A percentile compares a stretch with the other conserved stretches of the same genome.
Evolutionary conservation across 441 rosid genomes (phyloP).

Genomic region (Raphanus hybrid): DNA sequence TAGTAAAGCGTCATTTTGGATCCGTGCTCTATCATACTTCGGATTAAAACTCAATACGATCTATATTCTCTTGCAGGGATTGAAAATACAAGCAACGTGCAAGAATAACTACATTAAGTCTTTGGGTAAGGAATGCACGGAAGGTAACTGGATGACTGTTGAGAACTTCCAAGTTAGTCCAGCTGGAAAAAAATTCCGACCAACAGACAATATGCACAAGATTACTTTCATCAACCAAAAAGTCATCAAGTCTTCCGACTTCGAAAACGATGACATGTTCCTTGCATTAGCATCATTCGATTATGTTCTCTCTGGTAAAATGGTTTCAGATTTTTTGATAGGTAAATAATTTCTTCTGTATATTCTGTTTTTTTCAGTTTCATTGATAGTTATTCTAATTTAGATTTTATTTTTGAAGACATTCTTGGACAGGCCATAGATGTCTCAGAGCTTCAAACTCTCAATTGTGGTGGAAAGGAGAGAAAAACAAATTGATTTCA

Average conservation of each 20-base stretch:
- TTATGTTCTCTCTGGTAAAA: background rate
- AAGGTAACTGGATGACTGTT: background rate
- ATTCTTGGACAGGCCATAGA: background rate
- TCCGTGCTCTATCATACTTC: no score
- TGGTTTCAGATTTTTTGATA: background rate
- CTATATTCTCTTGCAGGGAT: background rate
- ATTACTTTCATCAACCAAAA: background rate
- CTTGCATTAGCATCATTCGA: background rate
- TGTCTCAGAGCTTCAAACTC: background rate
- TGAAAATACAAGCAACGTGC: background rate
- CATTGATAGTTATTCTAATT: no score
- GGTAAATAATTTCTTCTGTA: background rate
- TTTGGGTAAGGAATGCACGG: background rate
- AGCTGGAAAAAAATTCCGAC: background rate
- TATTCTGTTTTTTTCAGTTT: no score
- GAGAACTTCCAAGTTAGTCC: background rate
- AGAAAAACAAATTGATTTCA: background rate
- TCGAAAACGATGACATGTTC: background rate
- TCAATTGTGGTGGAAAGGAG: background rate
- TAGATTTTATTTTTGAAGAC: no score
- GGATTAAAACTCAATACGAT: no score
- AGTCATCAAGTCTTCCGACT: background rate
- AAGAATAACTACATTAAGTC: background rate
- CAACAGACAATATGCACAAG: background rate
- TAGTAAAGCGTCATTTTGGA: no score